Conservation (phyloP, 768 basidiomycete genomes). For the Cystofilobasidium macerans region DNA sequence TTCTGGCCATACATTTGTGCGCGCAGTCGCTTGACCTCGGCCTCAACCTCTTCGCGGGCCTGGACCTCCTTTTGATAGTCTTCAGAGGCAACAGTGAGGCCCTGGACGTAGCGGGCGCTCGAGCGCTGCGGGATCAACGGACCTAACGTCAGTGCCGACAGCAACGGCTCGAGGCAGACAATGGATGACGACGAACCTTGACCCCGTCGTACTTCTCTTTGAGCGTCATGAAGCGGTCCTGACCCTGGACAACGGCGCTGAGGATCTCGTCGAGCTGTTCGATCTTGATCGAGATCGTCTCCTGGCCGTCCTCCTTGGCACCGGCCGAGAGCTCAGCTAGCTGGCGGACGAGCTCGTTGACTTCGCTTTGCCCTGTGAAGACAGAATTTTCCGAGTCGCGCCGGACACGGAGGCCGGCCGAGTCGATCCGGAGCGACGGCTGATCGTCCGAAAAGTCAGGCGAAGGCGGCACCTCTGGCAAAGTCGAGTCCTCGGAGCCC, state of each 20-base stretch:
- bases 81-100: constrained; percentile 78
- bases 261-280: constrained; percentile 61
- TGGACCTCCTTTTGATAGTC: constrained; percentile 89
- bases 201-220: constrained; percentile 71
- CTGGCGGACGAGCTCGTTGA: constrained; percentile 45
- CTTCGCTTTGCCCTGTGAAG: constrained; percentile 48
- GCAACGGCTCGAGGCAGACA: neutral
- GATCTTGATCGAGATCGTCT: constrained; percentile 54
- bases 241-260: constrained; percentile 53
- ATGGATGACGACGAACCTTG: constrained; percentile 52
- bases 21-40: constrained; percentile 74
- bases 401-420: constrained; percentile 7
- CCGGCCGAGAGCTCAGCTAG: constrained; percentile 2
- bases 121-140: constrained; percentile 50
- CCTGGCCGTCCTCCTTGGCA: constrained; percentile 15
- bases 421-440: neutral
- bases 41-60: constrained; percentile 77
- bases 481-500: neutral
- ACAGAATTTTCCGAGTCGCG: constrained; percentile 14
- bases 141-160: neutral
- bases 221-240: constrained; percentile 52
- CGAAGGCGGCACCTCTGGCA: neutral
- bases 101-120: constrained; percentile 84
- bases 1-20: constrained; percentile 82
- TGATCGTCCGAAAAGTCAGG: neutral